Percentiles rank a stretch among this genome's conserved stretches.
Conservation (phyloP, 371 early-diverging fungal species). For the Blyttiomyces sp. region DNA sequence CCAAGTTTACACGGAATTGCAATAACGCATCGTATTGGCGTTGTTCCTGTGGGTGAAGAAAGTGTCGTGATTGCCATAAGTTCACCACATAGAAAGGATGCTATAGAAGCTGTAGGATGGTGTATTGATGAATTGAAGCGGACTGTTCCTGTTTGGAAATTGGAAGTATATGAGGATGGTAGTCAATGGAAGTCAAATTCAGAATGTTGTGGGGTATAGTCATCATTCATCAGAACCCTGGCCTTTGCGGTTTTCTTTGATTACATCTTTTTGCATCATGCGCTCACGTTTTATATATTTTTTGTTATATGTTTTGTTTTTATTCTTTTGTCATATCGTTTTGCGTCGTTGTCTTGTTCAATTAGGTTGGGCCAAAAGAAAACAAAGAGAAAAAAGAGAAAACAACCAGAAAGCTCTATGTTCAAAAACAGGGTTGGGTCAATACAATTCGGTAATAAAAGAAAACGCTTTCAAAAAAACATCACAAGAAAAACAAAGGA, state of each 20-base stretch:
- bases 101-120: conserved; percentile 69
- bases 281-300: too few species aligned
- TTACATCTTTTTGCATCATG: neutral
- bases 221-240: neutral
- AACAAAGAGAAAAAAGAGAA: too few species aligned
- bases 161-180: conserved; percentile 78
- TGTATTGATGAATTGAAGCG: conserved; percentile 82
- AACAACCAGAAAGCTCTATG: too few species aligned
- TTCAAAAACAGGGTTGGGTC: too few species aligned
- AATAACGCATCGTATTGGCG: conserved; percentile 50
- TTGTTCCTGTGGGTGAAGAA: conserved; percentile 74
- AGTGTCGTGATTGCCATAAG: conserved; percentile 79
- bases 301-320: too few species aligned
- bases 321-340: too few species aligned
- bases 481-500: too few species aligned
- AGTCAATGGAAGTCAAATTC: conserved; percentile 71
- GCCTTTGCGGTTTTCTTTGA: neutral
- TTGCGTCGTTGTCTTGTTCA: too few species aligned
- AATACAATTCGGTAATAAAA: too few species aligned
- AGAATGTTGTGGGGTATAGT: neutral
- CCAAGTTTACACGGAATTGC: conserved; percentile 60
- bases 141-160: conserved; percentile 87
- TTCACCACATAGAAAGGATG: conserved; percentile 73
- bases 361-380: too few species aligned
- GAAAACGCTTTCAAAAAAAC: too few species aligned